phyloP scores from a whole-genome alignment of 805 yeast species.

The Wickerhamomyces chambardii region DNA sequence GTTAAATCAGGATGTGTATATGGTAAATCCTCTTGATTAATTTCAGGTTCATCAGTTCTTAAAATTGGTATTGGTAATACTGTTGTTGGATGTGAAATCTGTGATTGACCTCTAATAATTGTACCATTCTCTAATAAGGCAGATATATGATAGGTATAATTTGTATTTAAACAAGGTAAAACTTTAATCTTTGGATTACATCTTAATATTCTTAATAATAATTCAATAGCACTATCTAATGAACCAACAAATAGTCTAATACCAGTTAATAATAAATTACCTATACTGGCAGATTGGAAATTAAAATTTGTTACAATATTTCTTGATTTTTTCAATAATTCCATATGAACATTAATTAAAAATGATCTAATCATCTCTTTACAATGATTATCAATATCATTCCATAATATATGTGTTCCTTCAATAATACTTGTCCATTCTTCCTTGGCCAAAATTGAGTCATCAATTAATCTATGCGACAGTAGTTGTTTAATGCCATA shows the following conservation, averaged over 20 bases:
- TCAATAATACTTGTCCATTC: conserved; percentile 80
- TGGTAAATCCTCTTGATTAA: conserved; percentile 46
- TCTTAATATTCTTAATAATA: conserved; percentile 55
- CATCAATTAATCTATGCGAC: conserved; percentile 41
- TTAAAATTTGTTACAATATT: conserved; percentile 50
- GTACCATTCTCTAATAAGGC: conserved; percentile 64
- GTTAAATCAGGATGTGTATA: conserved; percentile 75
- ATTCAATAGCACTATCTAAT: conserved; percentile 74
- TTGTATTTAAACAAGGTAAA: conserved; percentile 77
- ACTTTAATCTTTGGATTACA: conserved; percentile 46
- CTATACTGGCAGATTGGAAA: conserved; percentile 74
- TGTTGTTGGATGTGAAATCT: conserved; percentile 79
- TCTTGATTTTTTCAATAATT: conserved; percentile 57
- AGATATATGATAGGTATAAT: conserved; percentile 79
- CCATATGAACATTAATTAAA: conserved; percentile 71
- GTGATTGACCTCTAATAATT: conserved; percentile 83
- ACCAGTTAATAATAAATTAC: conserved; percentile 79
- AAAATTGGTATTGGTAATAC: too few relatives aligned
- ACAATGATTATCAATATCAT: conserved; percentile 40
- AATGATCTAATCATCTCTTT: conserved; percentile 73
- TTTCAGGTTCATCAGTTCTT: too few relatives aligned
- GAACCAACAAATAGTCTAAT: conserved; percentile 77
- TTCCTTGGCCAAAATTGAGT: conserved; percentile 39
- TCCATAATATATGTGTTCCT: conserved; percentile 70
- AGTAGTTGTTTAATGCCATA: conserved; percentile 25